Conservation (phyloP, 1,284 basidiomycete species). For the Cryptococcus neoformans region DNA sequence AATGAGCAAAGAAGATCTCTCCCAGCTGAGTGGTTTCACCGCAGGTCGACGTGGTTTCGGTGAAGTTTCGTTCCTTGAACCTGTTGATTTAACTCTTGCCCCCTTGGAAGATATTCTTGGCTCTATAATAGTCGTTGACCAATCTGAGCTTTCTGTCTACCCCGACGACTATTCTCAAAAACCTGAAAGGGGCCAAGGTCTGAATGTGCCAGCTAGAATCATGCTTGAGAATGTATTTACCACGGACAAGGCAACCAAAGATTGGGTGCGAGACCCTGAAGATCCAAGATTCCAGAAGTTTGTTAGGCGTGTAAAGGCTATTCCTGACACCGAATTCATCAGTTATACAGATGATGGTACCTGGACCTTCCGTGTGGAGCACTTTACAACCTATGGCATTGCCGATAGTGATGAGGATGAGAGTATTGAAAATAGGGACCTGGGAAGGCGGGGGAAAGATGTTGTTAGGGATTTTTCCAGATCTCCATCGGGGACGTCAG, state of each 20-base stretch:
- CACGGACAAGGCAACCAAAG: conserved; percentile 84
- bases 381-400: conserved; percentile 61
- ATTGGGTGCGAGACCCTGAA: conserved; percentile 79
- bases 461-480: conserved; percentile 2
- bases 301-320: conserved; percentile 75
- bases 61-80: conserved; percentile 82
- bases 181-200: conserved; percentile 78
- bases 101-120: conserved; percentile 78
- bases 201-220: conserved; percentile 85
- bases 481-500: conserved; percentile 4
- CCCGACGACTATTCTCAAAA: conserved; percentile 76
- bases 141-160: conserved; percentile 91
- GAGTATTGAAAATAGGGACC: conserved; percentile 22
- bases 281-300: conserved; percentile 73
- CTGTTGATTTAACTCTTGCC: conserved; percentile 88
- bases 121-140: conserved; percentile 82
- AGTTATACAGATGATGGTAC: conserved; percentile 73
- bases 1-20: conserved; percentile 64
- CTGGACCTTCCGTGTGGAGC: conserved; percentile 93
- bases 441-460: conserved; percentile 3
- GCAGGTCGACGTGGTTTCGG: conserved; percentile 91
- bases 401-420: conserved; percentile 42
- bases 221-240: conserved; percentile 82
- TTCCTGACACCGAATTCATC: conserved; percentile 83
- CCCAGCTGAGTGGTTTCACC: conserved; percentile 64